Conservation (phyloP, 2,329 filamentous ascomycete genomes). For the Zymoseptoria passerinii region DNA sequence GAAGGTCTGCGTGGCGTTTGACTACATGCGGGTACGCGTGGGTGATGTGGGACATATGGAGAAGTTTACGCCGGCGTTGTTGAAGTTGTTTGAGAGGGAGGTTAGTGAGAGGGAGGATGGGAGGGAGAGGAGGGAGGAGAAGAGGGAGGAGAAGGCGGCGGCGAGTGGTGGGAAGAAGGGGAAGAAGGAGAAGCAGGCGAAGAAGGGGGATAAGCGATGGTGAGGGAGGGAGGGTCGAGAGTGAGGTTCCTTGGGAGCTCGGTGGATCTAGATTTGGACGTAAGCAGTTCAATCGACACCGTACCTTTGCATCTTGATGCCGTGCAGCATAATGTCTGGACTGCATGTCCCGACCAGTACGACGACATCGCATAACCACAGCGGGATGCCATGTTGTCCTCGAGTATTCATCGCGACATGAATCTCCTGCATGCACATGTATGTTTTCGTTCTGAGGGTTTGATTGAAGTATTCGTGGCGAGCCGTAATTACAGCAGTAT, state of each 20-base stretch:
- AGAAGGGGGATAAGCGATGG: slow-evolving; percentile 13
- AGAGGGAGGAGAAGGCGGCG: neutral
- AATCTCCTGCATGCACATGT: neutral
- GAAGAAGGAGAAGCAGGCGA: slow-evolving; percentile 8
- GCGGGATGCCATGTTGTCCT: neutral
- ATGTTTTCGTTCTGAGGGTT: neutral
- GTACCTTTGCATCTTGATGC: neutral
- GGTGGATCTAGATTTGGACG: neutral
- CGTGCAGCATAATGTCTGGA: neutral
- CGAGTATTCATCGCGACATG: neutral
- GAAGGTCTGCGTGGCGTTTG: slow-evolving; percentile 66
- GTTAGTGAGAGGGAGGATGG: slow-evolving; percentile 20
- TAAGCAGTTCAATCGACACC: neutral
- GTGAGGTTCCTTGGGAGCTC: neutral
- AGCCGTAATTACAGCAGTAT: slow-evolving; percentile 10
- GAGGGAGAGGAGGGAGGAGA: neutral
- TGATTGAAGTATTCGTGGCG: slow-evolving; percentile 11
- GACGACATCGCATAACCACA: neutral
- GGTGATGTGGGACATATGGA: slow-evolving; percentile 62
- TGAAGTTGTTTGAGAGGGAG: slow-evolving; percentile 47
- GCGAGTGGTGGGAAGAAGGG: slow-evolving; percentile 1
- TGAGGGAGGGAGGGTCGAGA: slow-evolving; percentile 13
- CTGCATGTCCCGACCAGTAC: neutral
- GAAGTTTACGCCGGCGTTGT: slow-evolving; percentile 52
- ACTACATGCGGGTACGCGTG: slow-evolving; percentile 67